Evolutionary conservation across 306 rosid species (phyloP).

Genomic region (Cucurbita moschata): DNA sequence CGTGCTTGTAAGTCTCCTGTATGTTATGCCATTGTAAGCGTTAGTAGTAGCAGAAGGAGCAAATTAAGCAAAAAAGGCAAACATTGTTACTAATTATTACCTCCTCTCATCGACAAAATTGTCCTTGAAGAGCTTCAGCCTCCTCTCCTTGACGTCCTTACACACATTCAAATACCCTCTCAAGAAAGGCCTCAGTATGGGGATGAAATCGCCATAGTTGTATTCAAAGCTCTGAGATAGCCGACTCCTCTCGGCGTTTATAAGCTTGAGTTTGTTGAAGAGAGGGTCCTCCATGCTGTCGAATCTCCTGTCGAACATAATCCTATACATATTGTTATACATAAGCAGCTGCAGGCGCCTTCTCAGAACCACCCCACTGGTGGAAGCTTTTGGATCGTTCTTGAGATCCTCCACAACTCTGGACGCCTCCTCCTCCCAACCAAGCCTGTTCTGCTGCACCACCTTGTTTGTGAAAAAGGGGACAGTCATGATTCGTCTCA

Average conservation of each 20-base stretch:
- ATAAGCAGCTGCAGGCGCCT: conserved; percentile 56
- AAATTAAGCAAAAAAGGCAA: not conserved
- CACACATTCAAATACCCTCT: conserved; percentile 66
- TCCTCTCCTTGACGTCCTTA: conserved; percentile 56
- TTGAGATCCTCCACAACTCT: conserved; percentile 54
- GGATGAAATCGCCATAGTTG: conserved; percentile 73
- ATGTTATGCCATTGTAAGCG: not conserved
- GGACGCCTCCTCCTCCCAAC: conserved; percentile 65
- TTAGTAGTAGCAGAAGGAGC: not conserved
- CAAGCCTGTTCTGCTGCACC: conserved; percentile 55
- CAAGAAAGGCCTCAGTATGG: conserved; percentile 63
- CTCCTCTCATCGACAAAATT: conserved; percentile 68
- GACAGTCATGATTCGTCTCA: conserved; percentile 81
- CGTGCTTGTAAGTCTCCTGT: conserved; percentile 49
- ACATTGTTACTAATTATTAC: conserved; percentile 23
- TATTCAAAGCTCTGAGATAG: conserved; percentile 81
- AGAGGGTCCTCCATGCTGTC: conserved; percentile 56
- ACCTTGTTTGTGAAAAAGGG: conserved; percentile 89
- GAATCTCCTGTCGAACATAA: conserved; percentile 67
- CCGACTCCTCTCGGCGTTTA: conserved; percentile 65
- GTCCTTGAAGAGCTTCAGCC: conserved; percentile 70
- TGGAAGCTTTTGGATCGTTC: conserved; percentile 29
- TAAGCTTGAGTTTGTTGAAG: conserved; percentile 30
- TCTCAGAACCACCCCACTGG: conserved; percentile 36
- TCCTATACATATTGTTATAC: conserved; percentile 81